Evolutionary conservation across 2,329 filamentous ascomycete species (phyloP).

Genomic region (Stagonosporopsis vannaccii): DNA sequence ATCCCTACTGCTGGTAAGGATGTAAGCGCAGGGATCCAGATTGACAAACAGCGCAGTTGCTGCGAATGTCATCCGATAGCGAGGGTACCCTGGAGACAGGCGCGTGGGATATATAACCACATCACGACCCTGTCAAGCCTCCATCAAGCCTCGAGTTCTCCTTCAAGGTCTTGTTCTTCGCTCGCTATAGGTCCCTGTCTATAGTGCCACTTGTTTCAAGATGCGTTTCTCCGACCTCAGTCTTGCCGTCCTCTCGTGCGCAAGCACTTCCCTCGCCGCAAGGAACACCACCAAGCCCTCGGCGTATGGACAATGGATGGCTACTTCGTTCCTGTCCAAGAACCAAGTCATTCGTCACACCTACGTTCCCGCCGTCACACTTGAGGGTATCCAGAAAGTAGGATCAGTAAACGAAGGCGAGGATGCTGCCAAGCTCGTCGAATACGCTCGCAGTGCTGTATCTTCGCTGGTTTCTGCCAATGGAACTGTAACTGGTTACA

Average conservation of each 20-base stretch:
- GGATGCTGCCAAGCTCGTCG: conserved; percentile 53
- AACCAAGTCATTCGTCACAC: conserved; percentile 50
- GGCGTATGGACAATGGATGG: conserved; percentile 47
- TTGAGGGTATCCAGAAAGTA: conserved; percentile 57
- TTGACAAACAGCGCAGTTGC: conserved; percentile 15
- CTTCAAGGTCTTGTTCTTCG: conserved; percentile 9
- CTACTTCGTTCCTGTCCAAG: conserved; percentile 57
- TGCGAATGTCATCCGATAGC: conserved; percentile 9
- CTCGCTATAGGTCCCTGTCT: conserved; percentile 12
- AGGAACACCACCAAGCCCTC: conserved; percentile 22
- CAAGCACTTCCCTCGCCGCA: conserved; percentile 33
- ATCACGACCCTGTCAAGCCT: conserved; percentile 6
- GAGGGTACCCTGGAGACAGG: conserved; percentile 2
- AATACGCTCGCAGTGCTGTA: conserved; percentile 57
- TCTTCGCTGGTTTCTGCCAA: conserved; percentile 57
- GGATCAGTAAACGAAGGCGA: conserved; percentile 50
- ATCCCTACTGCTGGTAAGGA: conserved; percentile 15
- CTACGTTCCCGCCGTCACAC: conserved; percentile 57
- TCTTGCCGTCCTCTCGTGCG: conserved; percentile 31
- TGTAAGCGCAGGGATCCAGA: conserved; percentile 24
- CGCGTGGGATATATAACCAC: conserved; percentile 13
- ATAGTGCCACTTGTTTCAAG: conserved; percentile 20
- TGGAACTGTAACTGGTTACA: conserved; percentile 58
- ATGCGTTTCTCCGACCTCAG: conserved; percentile 38
- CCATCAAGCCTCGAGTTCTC: conserved; percentile 9